These are phyloP conservation scores for Pythium aphanidermatum DNA, from an alignment of 352 stramenopile genomes.

Conservation along the genomic window DNA sequence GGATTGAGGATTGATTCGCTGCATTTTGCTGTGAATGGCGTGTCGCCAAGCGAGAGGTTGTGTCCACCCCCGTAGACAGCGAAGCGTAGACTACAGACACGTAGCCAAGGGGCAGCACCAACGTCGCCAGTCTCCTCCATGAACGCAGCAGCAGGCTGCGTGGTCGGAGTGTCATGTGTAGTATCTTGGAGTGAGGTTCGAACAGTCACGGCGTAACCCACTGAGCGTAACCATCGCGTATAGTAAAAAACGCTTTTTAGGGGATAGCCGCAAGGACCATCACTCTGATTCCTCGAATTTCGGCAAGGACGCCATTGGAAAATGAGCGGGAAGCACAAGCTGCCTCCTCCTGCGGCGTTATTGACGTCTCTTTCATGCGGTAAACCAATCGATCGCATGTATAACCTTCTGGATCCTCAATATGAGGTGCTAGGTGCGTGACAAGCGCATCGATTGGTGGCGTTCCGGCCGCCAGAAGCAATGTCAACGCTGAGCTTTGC, in stretches of 20 bases:
- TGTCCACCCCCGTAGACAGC: too few species aligned
- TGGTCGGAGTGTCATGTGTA: too few species aligned
- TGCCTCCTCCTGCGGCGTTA: background rate
- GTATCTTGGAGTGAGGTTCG: too few species aligned
- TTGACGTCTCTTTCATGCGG: constrained; percentile 1
- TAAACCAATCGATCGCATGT: background rate
- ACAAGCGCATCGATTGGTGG: background rate
- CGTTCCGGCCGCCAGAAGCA: background rate
- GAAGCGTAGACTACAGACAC: too few species aligned
- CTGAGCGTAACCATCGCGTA: too few species aligned
- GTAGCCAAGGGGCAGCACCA: too few species aligned
- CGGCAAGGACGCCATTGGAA: background rate
- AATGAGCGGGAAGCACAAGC: constrained; percentile 19
- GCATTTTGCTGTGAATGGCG: background rate
- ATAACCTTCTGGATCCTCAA: constrained; percentile 52
- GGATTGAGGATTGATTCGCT: background rate
- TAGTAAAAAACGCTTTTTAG: too few species aligned
- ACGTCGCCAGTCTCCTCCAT: too few species aligned
- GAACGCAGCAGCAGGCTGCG: too few species aligned
- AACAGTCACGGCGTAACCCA: too few species aligned
- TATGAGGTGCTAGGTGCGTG: constrained; percentile 54
- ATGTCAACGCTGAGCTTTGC: constrained; percentile 3
- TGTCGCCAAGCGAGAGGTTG: too few species aligned
- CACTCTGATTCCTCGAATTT: constrained; percentile 1
- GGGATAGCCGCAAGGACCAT: too few species aligned